Base-by-base conservation (phyloP, 352 stramenopile species). In the Salisapilia sapeloensis region DNA sequence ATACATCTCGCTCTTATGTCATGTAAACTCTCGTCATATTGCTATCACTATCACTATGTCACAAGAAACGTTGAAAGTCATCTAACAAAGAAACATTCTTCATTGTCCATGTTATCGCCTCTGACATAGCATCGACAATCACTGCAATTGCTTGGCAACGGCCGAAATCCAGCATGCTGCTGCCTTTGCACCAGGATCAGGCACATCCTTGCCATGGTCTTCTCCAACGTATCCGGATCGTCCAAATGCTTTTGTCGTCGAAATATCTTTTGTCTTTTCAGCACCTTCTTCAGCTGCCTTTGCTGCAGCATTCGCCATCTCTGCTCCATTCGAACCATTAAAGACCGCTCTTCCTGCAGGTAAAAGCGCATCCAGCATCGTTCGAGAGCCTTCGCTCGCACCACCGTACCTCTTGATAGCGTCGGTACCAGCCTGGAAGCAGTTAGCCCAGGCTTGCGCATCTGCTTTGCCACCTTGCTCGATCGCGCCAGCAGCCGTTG, bases 311-410 rank as follows among this genome's bases (percentile, higher is more conserved):
- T 35, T 23, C n/a, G 57, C 44, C 26, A 63, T 35, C 24, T 50
- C 46, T 23, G 35, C 34, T 0, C 49, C 37, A 13, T 61, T 44
- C n/a, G 46, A 47, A 3, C 22, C 24, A 13, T 56, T 53, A 15
- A 49, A 48, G 24, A 79, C 41, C 23, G 53, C 70, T 13, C 56
- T 56, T 23, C 83, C 59, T 1, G 87, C 82, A 3, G 93, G 92
- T 21, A 97, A 42, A 6, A 98, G 53, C 8, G 91, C 90, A 61
- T 99, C 94, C 28, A 98, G 46, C 84, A 98, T 97, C 13, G 94
- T 99, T 24, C 94, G 82, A 20, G 84, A 95, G 14, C 93, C 93
- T 38, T 90, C 64, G 16, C 71, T 67, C 2, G 93, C 93, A 9
- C 94, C 93, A 26, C 93, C 93, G 50, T 98, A 97, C 40, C 77